phyloP scores from a whole-genome alignment of 306 rosid species.

The Abrus pulchellus region DNA sequence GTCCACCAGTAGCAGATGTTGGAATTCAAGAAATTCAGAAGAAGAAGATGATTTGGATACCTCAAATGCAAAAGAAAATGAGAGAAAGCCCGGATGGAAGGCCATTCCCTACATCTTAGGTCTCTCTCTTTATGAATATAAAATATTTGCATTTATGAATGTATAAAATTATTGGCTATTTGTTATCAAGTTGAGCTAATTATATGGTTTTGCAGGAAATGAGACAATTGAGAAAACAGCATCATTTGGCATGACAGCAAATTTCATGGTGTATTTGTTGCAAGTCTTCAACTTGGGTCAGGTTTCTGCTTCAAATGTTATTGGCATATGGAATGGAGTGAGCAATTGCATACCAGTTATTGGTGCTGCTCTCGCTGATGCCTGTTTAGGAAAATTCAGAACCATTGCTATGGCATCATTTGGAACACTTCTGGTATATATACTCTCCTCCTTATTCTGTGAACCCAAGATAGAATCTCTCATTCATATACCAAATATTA shows the following conservation, averaged over 20 bases:
- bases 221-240: conserved; percentile 53
- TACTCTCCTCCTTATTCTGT: background rate
- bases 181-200: background rate
- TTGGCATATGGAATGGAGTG: conserved; percentile 34
- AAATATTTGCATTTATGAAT: background rate
- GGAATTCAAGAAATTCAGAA: background rate
- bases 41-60: background rate
- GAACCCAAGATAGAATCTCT: background rate
- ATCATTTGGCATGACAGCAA: conserved; percentile 39
- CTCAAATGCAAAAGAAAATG: background rate
- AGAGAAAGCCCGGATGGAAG: conserved; percentile 45
- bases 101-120: conserved; percentile 52
- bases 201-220: conserved; percentile 48
- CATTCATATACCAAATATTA: background rate
- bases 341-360: conserved; percentile 41
- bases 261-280: conserved; percentile 54
- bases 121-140: background rate
- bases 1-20: background rate
- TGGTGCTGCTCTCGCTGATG: conserved; percentile 56
- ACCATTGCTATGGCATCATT: conserved; percentile 54
- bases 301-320: conserved; percentile 51
- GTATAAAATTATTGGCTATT: background rate
- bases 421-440: conserved; percentile 48
- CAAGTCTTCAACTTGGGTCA: conserved; percentile 49
- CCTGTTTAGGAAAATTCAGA: conserved; percentile 50